Evolutionary conservation across 2,329 filamentous ascomycete genomes (phyloP), one percentile per base, ranked within the genome.

Genomic region (Fusarium mexicanum): DNA sequence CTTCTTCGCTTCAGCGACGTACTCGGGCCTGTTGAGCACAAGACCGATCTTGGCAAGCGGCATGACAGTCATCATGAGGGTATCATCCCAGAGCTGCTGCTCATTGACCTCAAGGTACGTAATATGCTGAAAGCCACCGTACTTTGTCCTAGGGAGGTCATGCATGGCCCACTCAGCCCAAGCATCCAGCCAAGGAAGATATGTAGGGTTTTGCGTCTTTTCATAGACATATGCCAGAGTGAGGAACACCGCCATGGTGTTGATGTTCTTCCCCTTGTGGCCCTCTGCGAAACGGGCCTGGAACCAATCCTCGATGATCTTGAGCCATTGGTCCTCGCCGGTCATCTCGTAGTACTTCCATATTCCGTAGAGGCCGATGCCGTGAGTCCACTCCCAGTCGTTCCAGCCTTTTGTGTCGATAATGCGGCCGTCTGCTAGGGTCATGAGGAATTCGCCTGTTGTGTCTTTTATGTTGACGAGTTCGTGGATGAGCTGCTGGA

Each of bases 351-450:
- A 92, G 85, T 95, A 95, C 80, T 94, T 92, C 90, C 92, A 95
- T 62, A 96, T 89, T 35, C 93, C 93, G 81, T 95, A 94, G 26
- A 95, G 89, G 10, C 93, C 93, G 77, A 95, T 90, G 48, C 93
- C 93, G 81, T 95, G 93, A 3, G 92, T 94, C 92, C 92, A 94
- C 83, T 95, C 93, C 93, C 93, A 95, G 79, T 91, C 91, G 72
- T 92, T 88, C 93, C 93, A 96, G 65, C 92, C 93, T 82, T 96
- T 96, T 65, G 93, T 95, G 82, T 95, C 93, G 79, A 96, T 95
- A 57, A 95, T 86, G 41, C 92, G 89, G 65, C 93, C 93, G 77
- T 95, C 93, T 5, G 88, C 86, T 41, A 96, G 87, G 26, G 86
- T 90, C 67, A 95, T 85, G 31, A 95, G 86, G 80, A 94, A 95